A percentile compares a stretch with the other conserved stretches of the same genome.
Evolutionary conservation across 768 basidiomycete species (phyloP).

Genomic region (Vararia minispora): DNA sequence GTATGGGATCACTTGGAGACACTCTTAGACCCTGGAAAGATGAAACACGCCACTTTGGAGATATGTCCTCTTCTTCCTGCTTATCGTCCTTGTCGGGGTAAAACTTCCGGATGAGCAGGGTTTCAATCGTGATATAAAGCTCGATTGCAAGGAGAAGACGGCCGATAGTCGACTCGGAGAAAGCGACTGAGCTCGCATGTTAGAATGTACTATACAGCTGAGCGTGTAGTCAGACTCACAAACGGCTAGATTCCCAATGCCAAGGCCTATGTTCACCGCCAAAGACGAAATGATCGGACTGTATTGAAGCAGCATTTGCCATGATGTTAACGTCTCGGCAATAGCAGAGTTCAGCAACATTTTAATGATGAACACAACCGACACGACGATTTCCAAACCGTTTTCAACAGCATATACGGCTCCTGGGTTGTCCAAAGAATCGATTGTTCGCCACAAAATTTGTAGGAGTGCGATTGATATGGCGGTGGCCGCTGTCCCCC

Average conservation of each 20-base stretch:
- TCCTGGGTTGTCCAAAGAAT: slow-evolving; percentile 25
- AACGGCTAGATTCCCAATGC: slow-evolving; percentile 40
- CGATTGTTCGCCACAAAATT: slow-evolving; percentile 46
- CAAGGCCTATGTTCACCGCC: slow-evolving; percentile 38
- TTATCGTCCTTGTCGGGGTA: slow-evolving; percentile 9
- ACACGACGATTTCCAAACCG: slow-evolving; percentile 45
- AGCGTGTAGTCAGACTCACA: slow-evolving; percentile 34
- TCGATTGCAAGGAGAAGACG: slow-evolving; percentile 54
- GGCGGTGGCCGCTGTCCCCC: slow-evolving; percentile 32
- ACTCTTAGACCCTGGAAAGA: slow-evolving; percentile 17
- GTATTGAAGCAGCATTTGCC: slow-evolving; percentile 35
- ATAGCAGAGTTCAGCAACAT: slow-evolving; percentile 45
- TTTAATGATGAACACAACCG: slow-evolving; percentile 51
- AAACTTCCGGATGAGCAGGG: slow-evolving; percentile 38
- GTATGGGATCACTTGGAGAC: slow-evolving; percentile 3
- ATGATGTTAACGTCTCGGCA: slow-evolving; percentile 27
- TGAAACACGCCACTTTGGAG: slow-evolving; percentile 10
- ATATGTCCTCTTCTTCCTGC: no score
- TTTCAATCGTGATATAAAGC: slow-evolving; percentile 50
- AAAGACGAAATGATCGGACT: slow-evolving; percentile 40
- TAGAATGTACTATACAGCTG: background rate
- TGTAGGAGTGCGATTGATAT: slow-evolving; percentile 45
- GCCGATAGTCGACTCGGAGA: slow-evolving; percentile 61
- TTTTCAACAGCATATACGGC: slow-evolving; percentile 47
- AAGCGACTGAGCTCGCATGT: slow-evolving; percentile 34